Evolutionary conservation across 345 rosid genomes (phyloP), one percentile per base, ranked within the genome.

Genomic region (Bruguiera parviflora): DNA sequence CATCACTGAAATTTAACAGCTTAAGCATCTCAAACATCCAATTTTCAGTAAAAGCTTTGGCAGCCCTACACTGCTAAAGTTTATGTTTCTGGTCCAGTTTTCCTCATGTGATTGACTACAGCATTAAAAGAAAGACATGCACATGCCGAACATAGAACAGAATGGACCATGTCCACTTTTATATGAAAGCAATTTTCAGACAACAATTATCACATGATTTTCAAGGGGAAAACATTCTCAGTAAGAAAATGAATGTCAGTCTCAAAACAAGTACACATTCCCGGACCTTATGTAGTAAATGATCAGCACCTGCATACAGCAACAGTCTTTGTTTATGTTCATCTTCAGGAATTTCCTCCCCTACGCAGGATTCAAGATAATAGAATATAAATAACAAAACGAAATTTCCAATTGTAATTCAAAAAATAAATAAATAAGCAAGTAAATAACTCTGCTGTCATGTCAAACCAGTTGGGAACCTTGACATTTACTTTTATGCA

Each of bases 241-340:
- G 28, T 2, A 22, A 56, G 59, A 56, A 56, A 24, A 56, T 56
- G 29, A 13, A 43, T 43, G 49, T 43, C 29, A 24, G 3, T 22
- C 6, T 10, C 4, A 56, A 22, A 56, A 56, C 25, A 56, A 56
- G 11, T 2, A 53, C 13, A 53, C 80, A 75, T 56, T 66, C 31
- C 61, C 92, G 76, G 81, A 93, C 98, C 98, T 93, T 90, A 71
- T 80, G 79, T 60, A 93, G 74, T 67, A 85, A 80, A 73, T 87
- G 89, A 81, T 90, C 96, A 81, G 89, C 85, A 68, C 79, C 80
- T 56, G 92, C 86, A 71, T 65, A 65, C 71, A 87, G 81, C 85
- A 88, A 84, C 75, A 59, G 63, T 73, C 87, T 86, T 78, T 80
- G 89, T 64, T 76, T 73, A 73, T 77, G 77, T 39, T 31, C 76